Evolutionary conservation across 1,284 basidiomycete genomes (phyloP), one percentile per base, ranked within the genome.

Genomic region (Vanrija pseudolonga): DNA sequence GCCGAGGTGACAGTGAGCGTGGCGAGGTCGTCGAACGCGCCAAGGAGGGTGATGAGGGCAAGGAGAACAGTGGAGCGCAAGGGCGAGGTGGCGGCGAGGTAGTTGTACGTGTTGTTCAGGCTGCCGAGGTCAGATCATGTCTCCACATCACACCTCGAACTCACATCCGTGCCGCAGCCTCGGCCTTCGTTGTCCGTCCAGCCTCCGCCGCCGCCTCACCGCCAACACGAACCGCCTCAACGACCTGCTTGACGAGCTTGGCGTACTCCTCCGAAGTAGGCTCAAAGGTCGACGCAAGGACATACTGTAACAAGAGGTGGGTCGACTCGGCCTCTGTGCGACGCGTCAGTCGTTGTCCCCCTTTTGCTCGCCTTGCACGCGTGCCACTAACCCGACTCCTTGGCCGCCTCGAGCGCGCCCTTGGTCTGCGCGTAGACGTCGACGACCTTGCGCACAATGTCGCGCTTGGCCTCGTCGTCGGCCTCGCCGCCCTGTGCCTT

Each of bases 61-160:
- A 80, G 80, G 67, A 88, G 88, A 44, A 88, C 85, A 14, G 79
- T 65, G 43, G 85, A 76, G 24, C 90, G 84, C 51, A 88, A 78
- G 12, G 84, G 68, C 6, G 90, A 91, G 41, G 78, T 79, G 51
- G 84, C 80, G 22, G 90, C 87, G 20, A 88, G 79, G 18, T 85
- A 82, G 73, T 95, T 94, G 83, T 93, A 94, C 36, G 92, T 78
- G 75, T 92, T 93, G 49, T 89, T 87, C 28, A 95, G 77, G 69
- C 91, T 93, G 62, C 40, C 8, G 23, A 12, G 23, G n/a, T 45
- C 11, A 28, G n/a, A 45, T 26, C 7, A 8, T 24, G 4, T 11
- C 19, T 18, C 32, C 9, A 18, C 32, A 32, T 32, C 32, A 14
- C 32, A 32, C 14, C 24, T 18, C 24, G 8, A n/a, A 65, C 73